Evolutionary conservation across 2,329 filamentous ascomycete genomes (phyloP), one percentile per base, ranked within the genome.

Genomic region (Alternaria hordeiaustralica): DNA sequence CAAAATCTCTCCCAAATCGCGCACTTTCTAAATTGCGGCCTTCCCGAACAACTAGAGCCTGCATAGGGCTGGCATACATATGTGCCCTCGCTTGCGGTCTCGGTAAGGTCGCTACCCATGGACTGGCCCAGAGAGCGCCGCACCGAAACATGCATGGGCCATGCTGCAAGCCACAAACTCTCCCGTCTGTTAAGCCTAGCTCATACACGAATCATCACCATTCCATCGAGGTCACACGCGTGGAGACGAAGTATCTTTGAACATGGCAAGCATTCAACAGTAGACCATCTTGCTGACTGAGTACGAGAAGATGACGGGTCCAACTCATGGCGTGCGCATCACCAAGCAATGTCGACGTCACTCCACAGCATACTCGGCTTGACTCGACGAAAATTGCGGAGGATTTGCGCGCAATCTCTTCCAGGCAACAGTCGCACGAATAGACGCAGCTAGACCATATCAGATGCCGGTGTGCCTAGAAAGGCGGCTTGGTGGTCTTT

Each of bases 111-210:
- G 2, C 5, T 44, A 15, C 30, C 36, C 15, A 41, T 6, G 36
- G 11, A 63, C 54, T 63, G 56, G 60, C 15, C 18, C 55, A 33
- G 9, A 55, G 23, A 36, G 49, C 50, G 41, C 43, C 33, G 30
- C 50, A 45, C 56, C 23, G 60, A 63, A 63, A 63, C 60, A 50
- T 50, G 44, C 43, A 36, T 33, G 30, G 15, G 21, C 56, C 26
- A 55, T 26, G 44, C 12, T 46, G 26, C 53, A 51, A 50, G 23
- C 41, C 55, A 30, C 23, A 33, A 30, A 43, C 28, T 18, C 54
- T 18, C 2, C 13, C 23, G 13, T n/a, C 28, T 25, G 46, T 26
- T 55, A 50, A 33, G 47, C 15, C n/a, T 26, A 15, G 30, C 33
- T 12, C 21, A 15, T 5, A 18, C 51, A 55, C 18, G 12, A 15